phyloP scores from a whole-genome alignment of 345 rosid species.

The Pistacia vera region DNA sequence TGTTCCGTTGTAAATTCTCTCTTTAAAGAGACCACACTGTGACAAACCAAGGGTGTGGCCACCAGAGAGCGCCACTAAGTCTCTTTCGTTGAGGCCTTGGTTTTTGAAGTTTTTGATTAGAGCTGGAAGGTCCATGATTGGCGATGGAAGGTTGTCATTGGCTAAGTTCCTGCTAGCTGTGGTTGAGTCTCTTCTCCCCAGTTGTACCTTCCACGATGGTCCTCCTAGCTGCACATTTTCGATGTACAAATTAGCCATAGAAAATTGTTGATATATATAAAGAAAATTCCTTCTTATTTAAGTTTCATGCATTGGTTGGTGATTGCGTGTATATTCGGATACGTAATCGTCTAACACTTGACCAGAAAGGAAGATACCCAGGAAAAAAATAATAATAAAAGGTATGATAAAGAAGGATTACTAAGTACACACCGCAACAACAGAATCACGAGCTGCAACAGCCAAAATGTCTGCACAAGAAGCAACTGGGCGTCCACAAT shows the following conservation, averaged over 20 bases:
- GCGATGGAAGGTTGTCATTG: constrained; percentile 1
- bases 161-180: constrained; percentile 17
- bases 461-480: constrained; percentile 66
- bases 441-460: no score
- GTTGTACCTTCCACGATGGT: constrained; percentile 42
- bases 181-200: constrained; percentile 52
- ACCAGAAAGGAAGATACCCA: neutral
- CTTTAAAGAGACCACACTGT: constrained; percentile 27
- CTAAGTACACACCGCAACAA: constrained; percentile 35
- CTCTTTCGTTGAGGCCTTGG: constrained; percentile 43
- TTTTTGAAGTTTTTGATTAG: constrained; percentile 38
- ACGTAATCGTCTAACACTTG: no score
- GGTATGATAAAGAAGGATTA: no score
- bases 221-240: constrained; percentile 44
- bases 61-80: constrained; percentile 55
- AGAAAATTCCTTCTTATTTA: no score
- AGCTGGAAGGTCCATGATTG: constrained; percentile 34
- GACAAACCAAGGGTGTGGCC: constrained; percentile 58
- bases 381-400: no score
- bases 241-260: neutral
- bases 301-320: no score
- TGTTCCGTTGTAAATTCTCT: constrained; percentile 37
- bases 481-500: constrained; percentile 45
- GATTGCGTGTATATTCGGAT: no score
- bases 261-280: no score